phyloP scores from a whole-genome alignment of 192 early-diverging fungal species.

The Coemansia sp. region DNA sequence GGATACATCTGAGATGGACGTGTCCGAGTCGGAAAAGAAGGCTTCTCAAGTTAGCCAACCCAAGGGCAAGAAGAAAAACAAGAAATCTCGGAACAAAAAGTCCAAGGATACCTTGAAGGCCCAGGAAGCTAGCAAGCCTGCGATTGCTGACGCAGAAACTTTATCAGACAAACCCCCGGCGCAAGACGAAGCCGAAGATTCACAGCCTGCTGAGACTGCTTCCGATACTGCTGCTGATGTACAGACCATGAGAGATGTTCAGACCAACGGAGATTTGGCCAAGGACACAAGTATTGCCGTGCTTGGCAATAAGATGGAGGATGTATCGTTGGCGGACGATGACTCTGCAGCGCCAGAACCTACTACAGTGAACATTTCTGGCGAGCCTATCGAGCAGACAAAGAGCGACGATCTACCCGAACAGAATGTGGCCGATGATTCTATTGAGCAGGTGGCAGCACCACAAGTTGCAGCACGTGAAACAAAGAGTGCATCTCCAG shows the following conservation, averaged over 20 bases:
- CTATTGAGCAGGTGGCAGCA: slow-evolving; percentile 23
- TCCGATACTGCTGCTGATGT: not conserved
- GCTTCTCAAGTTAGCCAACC: slow-evolving; percentile 11
- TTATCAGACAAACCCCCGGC: not conserved
- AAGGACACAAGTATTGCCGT: slow-evolving; percentile 27
- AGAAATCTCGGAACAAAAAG: slow-evolving; percentile 41
- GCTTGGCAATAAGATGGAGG: slow-evolving; percentile 54
- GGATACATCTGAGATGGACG: not conserved
- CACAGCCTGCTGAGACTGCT: not conserved
- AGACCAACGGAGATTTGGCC: slow-evolving; percentile 8
- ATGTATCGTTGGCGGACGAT: slow-evolving; percentile 45
- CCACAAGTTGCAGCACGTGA: slow-evolving; percentile 34
- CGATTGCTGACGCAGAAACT: not conserved
- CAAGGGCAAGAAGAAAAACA: slow-evolving; percentile 50
- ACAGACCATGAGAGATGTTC: slow-evolving; percentile 1
- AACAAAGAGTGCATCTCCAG: slow-evolving; percentile 3
- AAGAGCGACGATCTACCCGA: not conserved
- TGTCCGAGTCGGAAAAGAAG: slow-evolving; percentile 14
- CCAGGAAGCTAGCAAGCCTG: slow-evolving; percentile 10
- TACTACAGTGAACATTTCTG: not conserved
- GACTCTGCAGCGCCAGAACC: slow-evolving; percentile 7
- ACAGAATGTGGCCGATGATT: slow-evolving; percentile 8
- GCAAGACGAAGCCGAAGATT: slow-evolving; percentile 3
- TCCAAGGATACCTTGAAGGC: slow-evolving; percentile 16
- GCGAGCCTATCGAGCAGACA: slow-evolving; percentile 8